Evolutionary conservation across 208 protist species (phyloP), one percentile per base, ranked within the genome.

Genomic region (Angomonas deanei): DNA sequence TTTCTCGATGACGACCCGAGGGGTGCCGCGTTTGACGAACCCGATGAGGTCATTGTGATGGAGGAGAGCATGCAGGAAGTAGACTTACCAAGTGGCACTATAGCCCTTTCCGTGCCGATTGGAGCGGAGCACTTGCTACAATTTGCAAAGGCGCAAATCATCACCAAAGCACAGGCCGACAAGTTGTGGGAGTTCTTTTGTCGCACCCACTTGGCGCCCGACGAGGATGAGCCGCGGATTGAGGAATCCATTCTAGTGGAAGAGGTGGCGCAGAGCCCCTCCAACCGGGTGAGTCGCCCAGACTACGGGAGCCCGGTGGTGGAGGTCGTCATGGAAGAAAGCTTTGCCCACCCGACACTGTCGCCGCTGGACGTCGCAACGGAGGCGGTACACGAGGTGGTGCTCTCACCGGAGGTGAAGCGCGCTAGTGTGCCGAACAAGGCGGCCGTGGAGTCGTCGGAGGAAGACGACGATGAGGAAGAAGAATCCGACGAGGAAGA

Each of bases 61-160:
- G 21, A 28, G 28, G 50, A 56, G 5, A 34, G 50, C 23, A 19
- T 15, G n/a, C n/a, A n/a, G n/a, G n/a, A n/a, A n/a, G n/a, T n/a
- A n/a, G n/a, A n/a, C n/a, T n/a, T n/a, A n/a, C n/a, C n/a, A n/a
- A n/a, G n/a, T n/a, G n/a, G n/a, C n/a, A n/a, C n/a, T n/a, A n/a
- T n/a, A n/a, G n/a, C n/a, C n/a, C 27, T 74, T 74, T 79, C 85
- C 19, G 79, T 92, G 0, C 74, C 81, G 19, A 91, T 94, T 38
- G 68, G 81, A 49, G 81, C 85, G 50, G 70, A 78, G 13, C 85
- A 94, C 60, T 71, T 94, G 15, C 57, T 77, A 15, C 79, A 92
- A 55, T 94, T 94, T 65, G 80, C 81, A 0, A 70, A 87, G 55
- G 84, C 84, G 21, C 76, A 91, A 47, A 88, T 94, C 33, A 91